phyloP scores from a whole-genome alignment of 805 yeast species.

The Wickerhamomyces bovis region DNA sequence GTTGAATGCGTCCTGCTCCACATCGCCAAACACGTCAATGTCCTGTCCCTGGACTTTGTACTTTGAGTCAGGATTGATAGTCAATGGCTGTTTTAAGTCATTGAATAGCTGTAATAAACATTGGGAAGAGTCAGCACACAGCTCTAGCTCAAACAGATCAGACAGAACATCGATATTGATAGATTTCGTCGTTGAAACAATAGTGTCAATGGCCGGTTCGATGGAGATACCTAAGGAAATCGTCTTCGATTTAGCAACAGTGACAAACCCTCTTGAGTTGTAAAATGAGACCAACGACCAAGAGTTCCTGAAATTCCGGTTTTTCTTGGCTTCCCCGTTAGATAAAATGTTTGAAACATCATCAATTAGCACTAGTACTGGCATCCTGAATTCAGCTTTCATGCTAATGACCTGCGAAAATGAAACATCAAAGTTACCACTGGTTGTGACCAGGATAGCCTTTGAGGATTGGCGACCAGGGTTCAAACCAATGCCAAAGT shows the following conservation, averaged over 20 bases:
- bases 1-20: slow-evolving; percentile 29
- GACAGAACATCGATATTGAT: slow-evolving; percentile 42
- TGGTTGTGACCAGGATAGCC: slow-evolving; percentile 42
- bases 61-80: slow-evolving; percentile 54
- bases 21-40: slow-evolving; percentile 35
- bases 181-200: slow-evolving; percentile 7
- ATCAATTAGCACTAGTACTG: slow-evolving; percentile 57
- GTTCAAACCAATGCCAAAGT: slow-evolving; percentile 53
- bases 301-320: slow-evolving; percentile 18
- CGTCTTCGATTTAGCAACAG: slow-evolving; percentile 42
- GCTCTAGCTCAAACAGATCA: slow-evolving; percentile 42
- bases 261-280: slow-evolving; percentile 43
- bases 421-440: slow-evolving; percentile 48
- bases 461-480: slow-evolving; percentile 60
- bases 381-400: slow-evolving; percentile 43
- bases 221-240: slow-evolving; percentile 14
- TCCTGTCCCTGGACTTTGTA: slow-evolving; percentile 34
- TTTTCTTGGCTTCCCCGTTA: slow-evolving; percentile 24
- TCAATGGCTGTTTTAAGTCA: slow-evolving; percentile 66
- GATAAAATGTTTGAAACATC: slow-evolving; percentile 38
- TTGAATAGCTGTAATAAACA: slow-evolving; percentile 59
- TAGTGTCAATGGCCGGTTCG: slow-evolving; percentile 27
- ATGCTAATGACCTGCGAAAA: slow-evolving; percentile 28
- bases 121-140: slow-evolving; percentile 84
- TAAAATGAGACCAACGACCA: slow-evolving; percentile 39